Base-by-base conservation (phyloP, 768 basidiomycete species). In the Lactifluus hygrophoroides region DNA sequence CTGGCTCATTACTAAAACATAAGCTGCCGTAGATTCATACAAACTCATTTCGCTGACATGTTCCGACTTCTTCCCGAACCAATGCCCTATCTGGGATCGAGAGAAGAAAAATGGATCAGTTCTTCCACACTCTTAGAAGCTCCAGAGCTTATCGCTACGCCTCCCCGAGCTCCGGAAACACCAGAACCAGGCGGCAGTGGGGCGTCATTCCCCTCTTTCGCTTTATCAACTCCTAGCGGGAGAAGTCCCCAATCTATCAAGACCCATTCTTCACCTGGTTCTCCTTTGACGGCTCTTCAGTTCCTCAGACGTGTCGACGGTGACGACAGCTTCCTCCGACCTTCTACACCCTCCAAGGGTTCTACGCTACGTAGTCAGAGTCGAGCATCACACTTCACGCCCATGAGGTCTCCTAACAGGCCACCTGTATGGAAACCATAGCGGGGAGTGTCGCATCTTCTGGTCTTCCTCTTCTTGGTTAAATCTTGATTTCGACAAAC, bases 61-160 rank as follows among this genome's bases (percentile, higher is more conserved):
- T 88, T 91, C 71, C 80, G 88, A 56, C 70, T 91, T 38, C 71
- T 89, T 49, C 77, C 83, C 9, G 86, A 87, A 81, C 11, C 80
- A 79, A 19, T 77, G 72, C 44, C 71, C 75, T 42, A 74, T 70
- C 51, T 73, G 19, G 75, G 71, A 40, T 65, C 72, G 3, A 77
- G 76, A 55, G 85, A 86, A 60, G 86, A 90, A 66, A 86, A 81
- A 63, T 93, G 90, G 90, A 91, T 93, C 56, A 91, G 82, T 64
- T 86, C 90, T 23, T 73, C 84, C 2, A 86, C 84, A 3, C 73
- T 93, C 13, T 71, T 85, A 27, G 84, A 87, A 66, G 75, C 79
- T 13, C 69, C 75, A 21, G 80, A 80, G 58, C 65, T 69, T 35
- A 66, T 63, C 66, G 71, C 59, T 0, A 67, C 72, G 3, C 75